These are phyloP conservation scores for Leptographium galeiforme DNA, from an alignment of 2,329 filamentous ascomycete species.

Conservation along the genomic window DNA sequence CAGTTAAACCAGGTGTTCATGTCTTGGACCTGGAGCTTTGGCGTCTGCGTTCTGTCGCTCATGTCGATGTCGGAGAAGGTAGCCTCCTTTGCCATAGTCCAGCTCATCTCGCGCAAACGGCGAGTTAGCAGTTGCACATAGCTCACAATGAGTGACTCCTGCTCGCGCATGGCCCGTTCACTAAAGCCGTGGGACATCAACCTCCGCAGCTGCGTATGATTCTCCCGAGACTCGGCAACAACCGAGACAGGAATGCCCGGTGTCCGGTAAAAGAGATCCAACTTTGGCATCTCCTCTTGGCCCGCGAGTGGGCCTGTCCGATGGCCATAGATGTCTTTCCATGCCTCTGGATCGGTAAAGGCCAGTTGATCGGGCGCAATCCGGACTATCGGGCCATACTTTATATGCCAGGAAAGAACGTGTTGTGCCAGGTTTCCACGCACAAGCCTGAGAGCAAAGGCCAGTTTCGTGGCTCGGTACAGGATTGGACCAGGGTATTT, in stretches of 20 bases:
- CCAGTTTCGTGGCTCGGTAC: slow-evolving; percentile 12
- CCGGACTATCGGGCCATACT: slow-evolving; percentile 27
- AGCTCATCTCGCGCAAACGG: slow-evolving; percentile 16
- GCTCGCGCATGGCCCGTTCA: slow-evolving; percentile 23
- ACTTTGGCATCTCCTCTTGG: slow-evolving; percentile 9
- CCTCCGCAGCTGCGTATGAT: slow-evolving; percentile 20
- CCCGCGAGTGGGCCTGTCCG: slow-evolving; percentile 1
- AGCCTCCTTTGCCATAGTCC: neutral
- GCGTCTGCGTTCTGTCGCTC: neutral
- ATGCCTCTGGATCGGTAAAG: slow-evolving; percentile 19
- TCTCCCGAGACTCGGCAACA: slow-evolving; percentile 17
- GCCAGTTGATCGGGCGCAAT: slow-evolving; percentile 27
- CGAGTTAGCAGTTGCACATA: slow-evolving; percentile 24
- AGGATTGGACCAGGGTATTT: slow-evolving; percentile 18
- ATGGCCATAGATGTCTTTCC: slow-evolving; percentile 25
- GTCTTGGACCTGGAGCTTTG: neutral
- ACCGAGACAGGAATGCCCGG: slow-evolving; percentile 1
- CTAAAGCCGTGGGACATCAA: slow-evolving; percentile 27
- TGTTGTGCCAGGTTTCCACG: slow-evolving; percentile 10
- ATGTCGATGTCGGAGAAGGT: neutral
- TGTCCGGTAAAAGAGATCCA: slow-evolving; percentile 4
- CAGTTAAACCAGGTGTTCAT: slow-evolving; percentile 14
- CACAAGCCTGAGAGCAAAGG: neutral
- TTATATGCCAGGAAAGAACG: slow-evolving; percentile 7
- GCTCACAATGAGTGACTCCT: slow-evolving; percentile 24